Conservation (phyloP, 768 basidiomycete genomes). For the Suillus alpinus region DNA sequence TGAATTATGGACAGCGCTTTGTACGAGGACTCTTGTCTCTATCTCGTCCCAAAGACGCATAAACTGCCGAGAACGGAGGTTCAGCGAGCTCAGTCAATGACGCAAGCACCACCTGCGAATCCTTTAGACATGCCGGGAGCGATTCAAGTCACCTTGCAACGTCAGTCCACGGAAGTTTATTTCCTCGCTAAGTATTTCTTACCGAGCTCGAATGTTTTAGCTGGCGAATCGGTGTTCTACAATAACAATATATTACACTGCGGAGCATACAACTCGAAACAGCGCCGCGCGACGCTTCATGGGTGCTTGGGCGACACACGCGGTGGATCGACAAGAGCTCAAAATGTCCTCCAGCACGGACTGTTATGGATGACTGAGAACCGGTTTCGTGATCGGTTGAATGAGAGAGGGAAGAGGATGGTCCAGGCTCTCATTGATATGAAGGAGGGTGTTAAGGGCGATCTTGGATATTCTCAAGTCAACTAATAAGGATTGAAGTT, state of each 20-base stretch:
- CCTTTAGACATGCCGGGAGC: constrained; percentile 73
- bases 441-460: constrained; percentile 38
- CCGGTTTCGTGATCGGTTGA: constrained; percentile 44
- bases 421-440: constrained; percentile 55
- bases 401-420: constrained; percentile 50
- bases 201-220: constrained; percentile 26
- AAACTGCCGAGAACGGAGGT: constrained; percentile 49
- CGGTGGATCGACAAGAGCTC: constrained; percentile 60
- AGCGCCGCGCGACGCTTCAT: constrained; percentile 64
- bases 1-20: constrained; percentile 49
- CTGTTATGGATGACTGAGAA: constrained; percentile 65
- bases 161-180: constrained; percentile 31
- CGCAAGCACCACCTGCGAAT: constrained; percentile 46
- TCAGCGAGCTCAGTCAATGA: constrained; percentile 57
- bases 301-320: constrained; percentile 62
- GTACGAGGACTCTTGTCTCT: constrained; percentile 67
- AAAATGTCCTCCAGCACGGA: constrained; percentile 76
- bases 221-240: constrained; percentile 78
- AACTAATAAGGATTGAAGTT: not conserved
- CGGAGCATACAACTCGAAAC: constrained; percentile 53
- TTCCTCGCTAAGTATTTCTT: not conserved
- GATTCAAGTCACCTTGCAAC: constrained; percentile 50
- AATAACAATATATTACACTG: constrained; percentile 79
- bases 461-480: constrained; percentile 50
- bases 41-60: constrained; percentile 70